Conservation (phyloP, 1,284 basidiomycete genomes). For the Schizopora paradoxa region DNA sequence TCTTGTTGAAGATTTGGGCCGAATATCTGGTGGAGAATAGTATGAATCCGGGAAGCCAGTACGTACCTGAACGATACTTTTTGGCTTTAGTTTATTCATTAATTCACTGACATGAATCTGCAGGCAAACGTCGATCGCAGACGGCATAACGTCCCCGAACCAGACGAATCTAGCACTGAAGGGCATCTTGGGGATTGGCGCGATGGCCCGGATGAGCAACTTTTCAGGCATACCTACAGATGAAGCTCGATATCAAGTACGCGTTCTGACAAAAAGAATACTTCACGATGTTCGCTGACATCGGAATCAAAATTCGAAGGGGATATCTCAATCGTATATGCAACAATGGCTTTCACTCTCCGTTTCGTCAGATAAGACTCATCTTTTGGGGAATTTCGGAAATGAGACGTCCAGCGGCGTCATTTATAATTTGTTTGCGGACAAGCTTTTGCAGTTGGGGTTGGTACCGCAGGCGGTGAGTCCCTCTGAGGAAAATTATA, state of each 20-base stretch:
- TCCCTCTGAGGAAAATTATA: not conserved
- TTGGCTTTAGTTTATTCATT: not conserved
- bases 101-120: not conserved
- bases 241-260: constrained; percentile 27
- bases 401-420: constrained; percentile 28
- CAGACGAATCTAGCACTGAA: constrained; percentile 35
- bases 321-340: constrained; percentile 8
- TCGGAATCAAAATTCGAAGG: not conserved
- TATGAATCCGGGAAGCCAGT: constrained; percentile 31
- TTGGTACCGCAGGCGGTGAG: constrained; percentile 26
- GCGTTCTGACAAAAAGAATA: constrained; percentile 10
- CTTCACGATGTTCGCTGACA: not conserved
- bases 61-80: constrained; percentile 17
- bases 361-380: constrained; percentile 17
- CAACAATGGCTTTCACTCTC: not conserved
- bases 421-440: constrained; percentile 44
- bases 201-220: constrained; percentile 35
- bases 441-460: constrained; percentile 29
- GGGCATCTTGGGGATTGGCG: constrained; percentile 35
- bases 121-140: constrained; percentile 17
- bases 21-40: constrained; percentile 32
- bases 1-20: constrained; percentile 35
- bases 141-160: constrained; percentile 6
- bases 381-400: constrained; percentile 27
- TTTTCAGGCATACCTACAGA: constrained; percentile 23